phyloP scores from a whole-genome alignment of 768 basidiomycete species.

The Psilocybe cyanescens region DNA sequence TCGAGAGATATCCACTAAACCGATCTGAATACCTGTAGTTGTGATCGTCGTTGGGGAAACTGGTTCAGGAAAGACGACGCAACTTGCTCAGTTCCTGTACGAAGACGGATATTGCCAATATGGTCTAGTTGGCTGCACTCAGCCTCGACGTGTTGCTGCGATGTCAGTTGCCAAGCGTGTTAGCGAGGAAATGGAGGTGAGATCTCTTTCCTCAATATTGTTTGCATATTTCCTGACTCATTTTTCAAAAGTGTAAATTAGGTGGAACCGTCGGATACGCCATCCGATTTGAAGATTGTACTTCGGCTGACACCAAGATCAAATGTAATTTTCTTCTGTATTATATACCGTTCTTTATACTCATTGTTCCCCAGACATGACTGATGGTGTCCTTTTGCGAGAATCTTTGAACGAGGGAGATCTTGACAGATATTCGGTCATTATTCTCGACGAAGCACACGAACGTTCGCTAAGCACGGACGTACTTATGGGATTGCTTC shows the following conservation, averaged over 20 bases:
- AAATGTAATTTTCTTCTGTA: slow-evolving; percentile 68
- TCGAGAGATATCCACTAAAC: not conserved
- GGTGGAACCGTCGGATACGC: slow-evolving; percentile 94
- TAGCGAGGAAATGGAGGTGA: slow-evolving; percentile 97
- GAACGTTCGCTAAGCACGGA: slow-evolving; percentile 97
- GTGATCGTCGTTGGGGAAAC: slow-evolving; percentile 98
- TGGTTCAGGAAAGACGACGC: slow-evolving; percentile 99
- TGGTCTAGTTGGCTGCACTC: slow-evolving; percentile 96
- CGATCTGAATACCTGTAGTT: slow-evolving; percentile 49
- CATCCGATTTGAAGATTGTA: slow-evolving; percentile 99
- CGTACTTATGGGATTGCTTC: slow-evolving; percentile 94
- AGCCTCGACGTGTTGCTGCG: slow-evolving; percentile 97
- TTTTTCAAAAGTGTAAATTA: slow-evolving; percentile 69
- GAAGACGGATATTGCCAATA: slow-evolving; percentile 94
- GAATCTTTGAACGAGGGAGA: slow-evolving; percentile 99
- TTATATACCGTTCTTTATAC: not conserved
- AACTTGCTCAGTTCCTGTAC: slow-evolving; percentile 92
- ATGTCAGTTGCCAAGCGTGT: slow-evolving; percentile 99
- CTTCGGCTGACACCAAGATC: slow-evolving; percentile 91
- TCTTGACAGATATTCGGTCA: slow-evolving; percentile 93
- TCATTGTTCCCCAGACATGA: slow-evolving; percentile 75
- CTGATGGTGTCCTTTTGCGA: slow-evolving; percentile 96
- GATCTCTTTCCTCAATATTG: slow-evolving; percentile 22
- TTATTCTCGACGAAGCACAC: slow-evolving; percentile 99
- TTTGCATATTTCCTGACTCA: not conserved